A percentile compares a stretch with the other conserved stretches of the same genome.
Conservation (phyloP, 352 stramenopile genomes). For the Detonula confervacea region DNA sequence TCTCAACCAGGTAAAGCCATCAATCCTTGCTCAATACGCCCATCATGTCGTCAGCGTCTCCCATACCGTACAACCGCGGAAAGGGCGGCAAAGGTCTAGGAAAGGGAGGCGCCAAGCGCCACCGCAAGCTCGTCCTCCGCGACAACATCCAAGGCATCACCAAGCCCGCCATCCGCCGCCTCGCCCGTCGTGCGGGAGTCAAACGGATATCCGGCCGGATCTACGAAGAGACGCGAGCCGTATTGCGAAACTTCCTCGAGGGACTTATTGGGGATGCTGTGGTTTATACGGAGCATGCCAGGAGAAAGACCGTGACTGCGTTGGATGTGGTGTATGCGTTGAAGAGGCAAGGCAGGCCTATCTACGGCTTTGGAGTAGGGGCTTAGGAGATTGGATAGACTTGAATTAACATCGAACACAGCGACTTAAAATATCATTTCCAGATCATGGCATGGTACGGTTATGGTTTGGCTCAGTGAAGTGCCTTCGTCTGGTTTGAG, state of each 20-base stretch:
- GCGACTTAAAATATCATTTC: too few species aligned
- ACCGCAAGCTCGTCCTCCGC: slow-evolving; percentile 92
- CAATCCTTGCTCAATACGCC: too few species aligned
- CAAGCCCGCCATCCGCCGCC: slow-evolving; percentile 94
- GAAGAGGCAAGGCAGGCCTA: slow-evolving; percentile 90
- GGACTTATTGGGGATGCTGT: slow-evolving; percentile 97
- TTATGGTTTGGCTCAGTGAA: too few species aligned
- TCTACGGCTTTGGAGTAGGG: slow-evolving; percentile 25
- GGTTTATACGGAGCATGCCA: slow-evolving; percentile 95
- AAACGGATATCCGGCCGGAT: slow-evolving; percentile 97
- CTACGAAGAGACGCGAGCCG: slow-evolving; percentile 93
- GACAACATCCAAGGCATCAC: slow-evolving; percentile 94
- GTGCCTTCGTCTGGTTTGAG: too few species aligned
- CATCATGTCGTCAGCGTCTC: too few species aligned
- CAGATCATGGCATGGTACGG: too few species aligned
- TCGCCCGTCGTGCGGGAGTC: slow-evolving; percentile 93
- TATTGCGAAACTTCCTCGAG: slow-evolving; percentile 98
- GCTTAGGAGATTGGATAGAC: background rate
- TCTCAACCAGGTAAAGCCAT: too few species aligned
- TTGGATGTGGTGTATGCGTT: slow-evolving; percentile 96
- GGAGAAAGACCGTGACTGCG: slow-evolving; percentile 94
- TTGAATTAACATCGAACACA: too few species aligned
- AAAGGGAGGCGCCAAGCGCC: slow-evolving; percentile 91
- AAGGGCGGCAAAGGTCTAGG: slow-evolving; percentile 92
- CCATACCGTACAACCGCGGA: slow-evolving; percentile 74